phyloP scores from a whole-genome alignment of 2,329 filamentous ascomycete genomes.

The Plectosphaerella cucumerina region DNA sequence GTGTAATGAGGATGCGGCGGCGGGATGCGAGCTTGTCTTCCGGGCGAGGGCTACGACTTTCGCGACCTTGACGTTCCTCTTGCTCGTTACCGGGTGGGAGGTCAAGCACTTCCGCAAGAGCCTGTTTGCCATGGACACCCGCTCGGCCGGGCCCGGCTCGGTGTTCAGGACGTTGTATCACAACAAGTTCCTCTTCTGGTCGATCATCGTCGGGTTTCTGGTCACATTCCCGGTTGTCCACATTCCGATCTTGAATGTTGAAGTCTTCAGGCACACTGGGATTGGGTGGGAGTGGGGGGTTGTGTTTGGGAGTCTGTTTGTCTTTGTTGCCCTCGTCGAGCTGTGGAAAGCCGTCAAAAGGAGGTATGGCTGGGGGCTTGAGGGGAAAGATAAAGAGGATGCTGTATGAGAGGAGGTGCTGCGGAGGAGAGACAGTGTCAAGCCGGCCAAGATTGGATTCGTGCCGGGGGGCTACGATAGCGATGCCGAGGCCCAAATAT shows the following conservation, averaged over 20 bases:
- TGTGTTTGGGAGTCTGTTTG: conserved; percentile 53
- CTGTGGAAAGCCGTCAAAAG: conserved; percentile 67
- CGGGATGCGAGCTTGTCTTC: conserved; percentile 53
- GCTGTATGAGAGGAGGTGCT: too few species aligned
- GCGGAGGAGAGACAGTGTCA: too few species aligned
- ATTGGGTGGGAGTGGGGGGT: conserved; percentile 72
- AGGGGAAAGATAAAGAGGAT: too few species aligned
- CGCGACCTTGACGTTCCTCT: conserved; percentile 62
- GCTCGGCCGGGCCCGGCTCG: conserved; percentile 42
- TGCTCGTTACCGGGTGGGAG: conserved; percentile 69
- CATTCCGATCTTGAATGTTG: conserved; percentile 60
- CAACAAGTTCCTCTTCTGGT: conserved; percentile 65
- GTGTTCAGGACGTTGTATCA: conserved; percentile 60
- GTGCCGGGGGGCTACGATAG: too few species aligned
- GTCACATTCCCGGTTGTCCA: conserved; percentile 62
- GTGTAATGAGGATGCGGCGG: conserved; percentile 53
- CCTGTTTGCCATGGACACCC: conserved; percentile 62
- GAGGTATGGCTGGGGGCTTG: conserved; percentile 26
- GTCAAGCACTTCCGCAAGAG: conserved; percentile 67
- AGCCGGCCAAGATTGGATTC: too few species aligned
- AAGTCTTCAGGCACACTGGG: conserved; percentile 65
- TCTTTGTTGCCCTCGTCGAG: conserved; percentile 63
- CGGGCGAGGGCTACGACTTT: conserved; percentile 66
- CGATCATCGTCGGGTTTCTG: conserved; percentile 55
- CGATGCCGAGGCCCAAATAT: too few species aligned